These are phyloP conservation scores for Aspergillus sp. DNA, from an alignment of 2,329 filamentous ascomycete species.

Conservation along the genomic window DNA sequence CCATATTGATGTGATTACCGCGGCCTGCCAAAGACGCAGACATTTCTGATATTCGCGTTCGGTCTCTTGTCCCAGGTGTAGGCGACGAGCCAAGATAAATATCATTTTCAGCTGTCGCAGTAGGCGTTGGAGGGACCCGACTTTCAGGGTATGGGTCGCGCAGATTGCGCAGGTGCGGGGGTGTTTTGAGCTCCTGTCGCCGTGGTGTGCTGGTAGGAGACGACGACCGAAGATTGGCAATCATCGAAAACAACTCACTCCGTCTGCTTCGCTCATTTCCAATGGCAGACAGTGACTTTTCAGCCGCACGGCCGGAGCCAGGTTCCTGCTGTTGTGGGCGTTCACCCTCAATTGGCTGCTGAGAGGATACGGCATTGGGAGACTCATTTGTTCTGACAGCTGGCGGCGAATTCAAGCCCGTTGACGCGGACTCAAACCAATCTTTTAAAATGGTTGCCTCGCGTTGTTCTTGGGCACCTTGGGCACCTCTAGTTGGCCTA, in stretches of 20 bases:
- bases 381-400: not conserved
- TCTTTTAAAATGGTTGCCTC: not conserved
- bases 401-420: not conserved
- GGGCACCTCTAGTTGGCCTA: not conserved
- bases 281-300: constrained; percentile 34
- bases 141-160: constrained; percentile 14
- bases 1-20: constrained; percentile 12
- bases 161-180: constrained; percentile 19
- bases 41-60: constrained; percentile 14
- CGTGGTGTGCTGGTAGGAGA: constrained; percentile 20
- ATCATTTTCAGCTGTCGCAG: constrained; percentile 34
- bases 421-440: not conserved
- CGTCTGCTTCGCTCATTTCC: constrained; percentile 58
- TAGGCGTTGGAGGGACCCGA: constrained; percentile 34
- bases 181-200: constrained; percentile 19
- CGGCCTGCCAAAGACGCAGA: constrained; percentile 22
- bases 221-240: constrained; percentile 54
- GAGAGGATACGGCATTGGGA: not conserved
- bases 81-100: constrained; percentile 45
- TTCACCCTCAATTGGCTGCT: constrained; percentile 11
- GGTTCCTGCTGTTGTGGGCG: constrained; percentile 53
- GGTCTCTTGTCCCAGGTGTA: constrained; percentile 37
- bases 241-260: constrained; percentile 54
- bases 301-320: constrained; percentile 55
- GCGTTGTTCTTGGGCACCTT: not conserved